Evolutionary conservation across 768 basidiomycete genomes (phyloP).

Genomic region (Gyrodon lividus): DNA sequence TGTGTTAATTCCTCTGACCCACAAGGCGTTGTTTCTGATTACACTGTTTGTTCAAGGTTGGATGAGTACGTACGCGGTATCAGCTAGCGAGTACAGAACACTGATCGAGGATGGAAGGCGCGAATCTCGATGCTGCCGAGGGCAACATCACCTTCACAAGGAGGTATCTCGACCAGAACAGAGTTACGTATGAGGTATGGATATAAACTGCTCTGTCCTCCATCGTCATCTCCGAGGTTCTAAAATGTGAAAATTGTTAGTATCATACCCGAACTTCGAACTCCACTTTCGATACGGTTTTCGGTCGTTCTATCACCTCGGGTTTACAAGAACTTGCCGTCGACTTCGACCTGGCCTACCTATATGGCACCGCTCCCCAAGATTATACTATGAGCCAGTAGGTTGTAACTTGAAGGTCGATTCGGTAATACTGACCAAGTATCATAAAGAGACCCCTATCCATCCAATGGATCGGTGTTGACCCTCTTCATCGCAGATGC

Average conservation of each 20-base stretch:
- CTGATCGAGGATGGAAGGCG: slow-evolving; percentile 33
- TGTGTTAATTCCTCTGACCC: slow-evolving; percentile 25
- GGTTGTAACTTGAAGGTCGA: slow-evolving; percentile 12
- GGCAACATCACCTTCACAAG: slow-evolving; percentile 61
- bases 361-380: slow-evolving; percentile 73
- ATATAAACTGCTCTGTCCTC: not conserved
- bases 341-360: slow-evolving; percentile 58
- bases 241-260: slow-evolving; percentile 29
- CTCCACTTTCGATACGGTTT: slow-evolving; percentile 57
- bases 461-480: slow-evolving; percentile 59
- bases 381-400: slow-evolving; percentile 69
- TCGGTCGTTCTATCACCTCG: slow-evolving; percentile 51
- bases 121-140: slow-evolving; percentile 42
- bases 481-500: slow-evolving; percentile 55
- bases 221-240: not conserved
- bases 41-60: slow-evolving; percentile 39
- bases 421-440: not conserved
- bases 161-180: slow-evolving; percentile 79
- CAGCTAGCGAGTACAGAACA: not conserved
- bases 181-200: slow-evolving; percentile 70
- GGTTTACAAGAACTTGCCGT: slow-evolving; percentile 53
- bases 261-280: slow-evolving; percentile 63
- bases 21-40: not conserved
- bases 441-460: slow-evolving; percentile 51
- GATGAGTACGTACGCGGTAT: slow-evolving; percentile 49